Evolutionary conservation across 106 monocot species (phyloP).

Genomic region (Platanthera guangdongensis): DNA sequence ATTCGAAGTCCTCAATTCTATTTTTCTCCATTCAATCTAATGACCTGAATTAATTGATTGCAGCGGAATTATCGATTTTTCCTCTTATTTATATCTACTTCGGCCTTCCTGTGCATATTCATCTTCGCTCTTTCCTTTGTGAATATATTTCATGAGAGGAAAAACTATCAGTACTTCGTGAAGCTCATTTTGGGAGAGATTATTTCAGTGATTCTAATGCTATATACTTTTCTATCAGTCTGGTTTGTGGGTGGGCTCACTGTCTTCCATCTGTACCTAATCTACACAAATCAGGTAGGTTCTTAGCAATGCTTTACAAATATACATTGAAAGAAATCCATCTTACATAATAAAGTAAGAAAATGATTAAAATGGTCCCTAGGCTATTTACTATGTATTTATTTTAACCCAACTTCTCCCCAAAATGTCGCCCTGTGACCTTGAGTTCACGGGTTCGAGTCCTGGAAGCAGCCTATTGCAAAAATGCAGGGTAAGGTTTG

Average conservation of each 20-base stretch:
- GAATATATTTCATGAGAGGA: constrained; percentile 49
- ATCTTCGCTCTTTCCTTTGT: constrained; percentile 71
- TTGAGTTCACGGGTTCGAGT: no score
- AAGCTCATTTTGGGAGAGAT: constrained; percentile 34
- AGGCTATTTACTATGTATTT: no score
- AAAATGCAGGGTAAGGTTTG: no score
- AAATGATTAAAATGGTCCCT: no score
- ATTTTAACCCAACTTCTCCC: no score
- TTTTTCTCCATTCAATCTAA: neutral
- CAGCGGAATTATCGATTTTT: constrained; percentile 97
- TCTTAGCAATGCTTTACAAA: neutral
- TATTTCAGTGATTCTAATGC: constrained; percentile 53
- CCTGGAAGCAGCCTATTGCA: no score
- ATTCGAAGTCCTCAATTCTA: neutral
- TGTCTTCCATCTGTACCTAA: constrained; percentile 50
- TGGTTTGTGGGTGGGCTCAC: constrained; percentile 83
- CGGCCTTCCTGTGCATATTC: constrained; percentile 67
- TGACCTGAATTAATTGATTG: constrained; percentile 15
- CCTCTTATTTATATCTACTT: constrained; percentile 63
- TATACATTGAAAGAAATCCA: neutral
- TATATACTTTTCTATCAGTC: constrained; percentile 72
- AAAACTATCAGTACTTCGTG: constrained; percentile 25
- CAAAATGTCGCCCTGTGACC: no score
- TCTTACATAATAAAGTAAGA: neutral
- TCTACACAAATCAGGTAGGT: constrained; percentile 47